Evolutionary conservation across 2,329 filamentous ascomycete species (phyloP).

Genomic region (Alternaria ventricosa): DNA sequence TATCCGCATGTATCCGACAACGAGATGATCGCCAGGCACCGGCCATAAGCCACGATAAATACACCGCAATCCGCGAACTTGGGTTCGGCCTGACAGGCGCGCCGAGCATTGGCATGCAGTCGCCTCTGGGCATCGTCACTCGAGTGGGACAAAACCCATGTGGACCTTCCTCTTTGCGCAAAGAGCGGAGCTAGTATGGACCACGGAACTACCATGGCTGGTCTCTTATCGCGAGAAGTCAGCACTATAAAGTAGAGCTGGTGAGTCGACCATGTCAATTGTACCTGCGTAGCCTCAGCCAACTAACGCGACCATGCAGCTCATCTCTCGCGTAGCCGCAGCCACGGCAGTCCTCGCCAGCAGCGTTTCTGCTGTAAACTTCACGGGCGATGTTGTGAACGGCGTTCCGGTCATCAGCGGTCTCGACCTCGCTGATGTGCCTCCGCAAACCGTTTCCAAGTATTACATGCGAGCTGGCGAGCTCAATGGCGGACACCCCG

Average conservation of each 20-base stretch:
- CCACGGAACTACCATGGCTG: background rate
- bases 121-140: conserved; percentile 40
- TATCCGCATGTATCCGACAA: background rate
- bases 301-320: conserved; percentile 29
- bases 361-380: conserved; percentile 30
- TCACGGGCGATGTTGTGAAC: conserved; percentile 43
- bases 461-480: conserved; percentile 49
- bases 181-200: conserved; percentile 18
- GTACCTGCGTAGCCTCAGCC: background rate
- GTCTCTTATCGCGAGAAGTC: conserved; percentile 21
- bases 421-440: conserved; percentile 47
- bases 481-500: conserved; percentile 47
- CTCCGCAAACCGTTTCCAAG: conserved; percentile 43
- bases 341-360: conserved; percentile 24
- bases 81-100: background rate
- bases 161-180: conserved; percentile 41
- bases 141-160: conserved; percentile 7
- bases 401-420: conserved; percentile 41
- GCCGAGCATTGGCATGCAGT: conserved; percentile 14
- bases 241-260: conserved; percentile 17
- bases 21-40: background rate
- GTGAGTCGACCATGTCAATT: background rate
- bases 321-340: conserved; percentile 26
- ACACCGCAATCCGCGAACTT: background rate
- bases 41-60: background rate